Percentiles rank a stretch among this genome's conserved stretches.
Evolutionary conservation across 371 early-diverging fungal genomes (phyloP).

Genomic region (Mucor lusitanicus): DNA sequence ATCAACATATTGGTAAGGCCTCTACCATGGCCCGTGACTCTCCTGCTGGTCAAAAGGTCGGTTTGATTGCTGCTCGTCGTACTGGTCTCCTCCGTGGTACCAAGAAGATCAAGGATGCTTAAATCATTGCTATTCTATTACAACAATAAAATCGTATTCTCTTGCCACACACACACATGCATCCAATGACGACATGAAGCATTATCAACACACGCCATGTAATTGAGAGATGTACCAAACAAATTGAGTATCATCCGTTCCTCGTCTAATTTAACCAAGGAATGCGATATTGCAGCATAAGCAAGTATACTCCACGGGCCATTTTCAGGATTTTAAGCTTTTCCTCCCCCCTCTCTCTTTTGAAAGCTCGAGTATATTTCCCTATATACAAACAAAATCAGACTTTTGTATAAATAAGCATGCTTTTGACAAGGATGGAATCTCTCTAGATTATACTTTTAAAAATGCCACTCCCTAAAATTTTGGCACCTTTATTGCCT

Average conservation of each 20-base stretch:
- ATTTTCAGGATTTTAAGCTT: neutral
- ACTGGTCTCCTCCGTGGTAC: slow-evolving; percentile 66
- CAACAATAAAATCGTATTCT: neutral
- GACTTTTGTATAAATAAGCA: neutral
- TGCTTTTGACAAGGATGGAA: neutral
- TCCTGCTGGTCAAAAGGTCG: slow-evolving; percentile 52
- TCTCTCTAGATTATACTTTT: neutral
- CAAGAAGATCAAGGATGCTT: slow-evolving; percentile 61
- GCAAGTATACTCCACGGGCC: neutral
- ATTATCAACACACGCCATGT: neutral
- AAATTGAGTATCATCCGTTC: neutral
- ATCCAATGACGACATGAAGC: neutral
- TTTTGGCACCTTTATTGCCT: slow-evolving; percentile 10
- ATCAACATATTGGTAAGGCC: slow-evolving; percentile 96
- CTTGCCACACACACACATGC: neutral
- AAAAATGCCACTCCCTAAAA: slow-evolving; percentile 11
- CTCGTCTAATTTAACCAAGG: neutral
- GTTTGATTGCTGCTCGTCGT: slow-evolving; percentile 31
- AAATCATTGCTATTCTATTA: neutral
- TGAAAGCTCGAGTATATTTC: neutral
- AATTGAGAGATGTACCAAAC: slow-evolving; percentile 2
- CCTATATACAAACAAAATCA: neutral
- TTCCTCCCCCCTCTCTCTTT: neutral
- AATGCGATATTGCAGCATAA: neutral
- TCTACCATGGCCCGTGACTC: slow-evolving; percentile 93